Conservation (phyloP, 2,329 filamentous ascomycete species). For the Acarospora socialis region DNA sequence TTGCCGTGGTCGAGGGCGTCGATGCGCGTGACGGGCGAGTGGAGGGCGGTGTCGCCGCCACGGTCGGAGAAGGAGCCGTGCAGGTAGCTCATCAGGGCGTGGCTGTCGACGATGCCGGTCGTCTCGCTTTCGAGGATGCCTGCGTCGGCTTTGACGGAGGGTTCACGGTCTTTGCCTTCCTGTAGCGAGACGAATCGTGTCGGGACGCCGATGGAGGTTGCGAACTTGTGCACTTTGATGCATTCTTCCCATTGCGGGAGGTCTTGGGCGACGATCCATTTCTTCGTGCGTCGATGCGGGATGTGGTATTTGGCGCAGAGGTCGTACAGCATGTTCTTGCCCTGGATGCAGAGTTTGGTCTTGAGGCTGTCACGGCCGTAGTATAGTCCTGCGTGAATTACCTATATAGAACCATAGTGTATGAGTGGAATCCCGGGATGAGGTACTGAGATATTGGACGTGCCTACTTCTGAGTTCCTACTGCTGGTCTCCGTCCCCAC, state of each 20-base stretch:
- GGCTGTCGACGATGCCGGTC: slow-evolving; percentile 84
- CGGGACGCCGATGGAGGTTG: slow-evolving; percentile 46
- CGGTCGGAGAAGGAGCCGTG: slow-evolving; percentile 61
- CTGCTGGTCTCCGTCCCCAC: slow-evolving; percentile 77
- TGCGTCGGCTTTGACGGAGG: slow-evolving; percentile 54
- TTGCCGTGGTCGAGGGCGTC: slow-evolving; percentile 37
- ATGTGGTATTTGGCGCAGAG: slow-evolving; percentile 57
- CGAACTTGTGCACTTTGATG: slow-evolving; percentile 38
- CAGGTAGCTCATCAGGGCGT: slow-evolving; percentile 69
- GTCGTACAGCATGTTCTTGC: slow-evolving; percentile 62
- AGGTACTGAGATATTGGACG: neutral
- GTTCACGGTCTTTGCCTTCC: slow-evolving; percentile 54
- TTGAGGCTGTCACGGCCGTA: slow-evolving; percentile 68
- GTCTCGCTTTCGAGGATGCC: slow-evolving; percentile 72
- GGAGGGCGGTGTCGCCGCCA: slow-evolving; percentile 60
- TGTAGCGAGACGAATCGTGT: slow-evolving; percentile 51
- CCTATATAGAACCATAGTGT: slow-evolving; percentile 33
- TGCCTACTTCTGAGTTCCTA: slow-evolving; percentile 64
- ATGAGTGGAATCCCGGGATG: neutral
- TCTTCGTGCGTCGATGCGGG: slow-evolving; percentile 61
- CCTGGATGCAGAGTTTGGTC: slow-evolving; percentile 65
- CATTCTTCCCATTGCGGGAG: slow-evolving; percentile 49
- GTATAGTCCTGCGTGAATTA: slow-evolving; percentile 92
- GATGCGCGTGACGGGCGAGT: slow-evolving; percentile 50
- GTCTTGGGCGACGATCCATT: slow-evolving; percentile 90